Conservation (phyloP, 768 basidiomycete species). For the Mycena sanguinolenta region DNA sequence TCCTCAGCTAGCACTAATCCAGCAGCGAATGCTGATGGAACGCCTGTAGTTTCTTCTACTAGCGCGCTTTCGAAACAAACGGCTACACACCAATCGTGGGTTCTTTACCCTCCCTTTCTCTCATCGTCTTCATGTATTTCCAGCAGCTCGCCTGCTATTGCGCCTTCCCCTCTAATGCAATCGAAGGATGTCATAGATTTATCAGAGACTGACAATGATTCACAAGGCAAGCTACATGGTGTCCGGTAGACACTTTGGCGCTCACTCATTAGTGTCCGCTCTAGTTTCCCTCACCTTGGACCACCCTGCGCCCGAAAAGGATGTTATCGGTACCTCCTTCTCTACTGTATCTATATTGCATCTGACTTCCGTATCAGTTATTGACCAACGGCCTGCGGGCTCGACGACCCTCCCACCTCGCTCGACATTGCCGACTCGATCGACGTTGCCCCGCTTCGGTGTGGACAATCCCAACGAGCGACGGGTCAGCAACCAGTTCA, state of each 20-base stretch:
- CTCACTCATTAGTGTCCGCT: constrained; percentile 17
- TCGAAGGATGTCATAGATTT: constrained; percentile 22
- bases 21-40: constrained; percentile 23
- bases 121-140: neutral
- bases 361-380: neutral
- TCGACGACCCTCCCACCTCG: constrained; percentile 12
- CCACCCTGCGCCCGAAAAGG: neutral
- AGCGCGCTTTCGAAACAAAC: constrained; percentile 29
- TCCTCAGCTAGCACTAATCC: constrained; percentile 32
- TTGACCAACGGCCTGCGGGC: neutral
- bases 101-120: neutral
- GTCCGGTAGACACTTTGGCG: neutral
- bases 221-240: constrained; percentile 46
- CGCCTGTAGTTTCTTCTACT: constrained; percentile 18
- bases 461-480: constrained; percentile 21
- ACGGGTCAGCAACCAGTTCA: constrained; percentile 26
- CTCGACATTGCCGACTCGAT: constrained; percentile 20
- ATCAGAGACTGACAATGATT: constrained; percentile 52
- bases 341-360: no score
- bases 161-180: neutral
- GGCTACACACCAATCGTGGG: constrained; percentile 1
- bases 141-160: constrained; percentile 5
- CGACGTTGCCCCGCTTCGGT: constrained; percentile 15
- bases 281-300: neutral
- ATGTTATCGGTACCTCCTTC: neutral